Conservation (phyloP, 2,329 filamentous ascomycete species). For the Plectosphaerella plurivora region DNA sequence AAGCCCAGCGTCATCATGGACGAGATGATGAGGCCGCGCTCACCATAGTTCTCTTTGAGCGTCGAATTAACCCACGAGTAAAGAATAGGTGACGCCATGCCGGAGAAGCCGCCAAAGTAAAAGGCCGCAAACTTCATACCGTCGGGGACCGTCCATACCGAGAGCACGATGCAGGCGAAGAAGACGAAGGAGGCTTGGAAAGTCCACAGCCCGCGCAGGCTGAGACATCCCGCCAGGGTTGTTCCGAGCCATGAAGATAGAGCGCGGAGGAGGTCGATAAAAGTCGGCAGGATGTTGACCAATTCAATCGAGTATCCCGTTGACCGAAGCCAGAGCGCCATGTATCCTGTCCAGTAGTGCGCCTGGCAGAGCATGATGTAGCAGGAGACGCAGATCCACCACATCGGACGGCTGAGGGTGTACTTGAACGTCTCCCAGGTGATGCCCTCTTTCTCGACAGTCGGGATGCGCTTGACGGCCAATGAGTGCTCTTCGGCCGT, state of each 20-base stretch:
- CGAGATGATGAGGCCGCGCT: slow-evolving; percentile 24
- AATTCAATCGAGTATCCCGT: slow-evolving; percentile 9
- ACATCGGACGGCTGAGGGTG: slow-evolving; percentile 14
- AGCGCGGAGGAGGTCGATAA: slow-evolving; percentile 18
- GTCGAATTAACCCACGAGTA: slow-evolving; percentile 27
- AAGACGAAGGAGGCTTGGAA: slow-evolving; percentile 18
- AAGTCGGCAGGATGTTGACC: slow-evolving; percentile 14
- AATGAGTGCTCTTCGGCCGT: not conserved
- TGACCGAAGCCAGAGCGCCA: slow-evolving; percentile 12
- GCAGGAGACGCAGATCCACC: slow-evolving; percentile 16
- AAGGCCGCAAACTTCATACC: slow-evolving; percentile 23
- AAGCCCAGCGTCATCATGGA: slow-evolving; percentile 30
- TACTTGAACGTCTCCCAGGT: slow-evolving; percentile 17
- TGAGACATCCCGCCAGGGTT: slow-evolving; percentile 19
- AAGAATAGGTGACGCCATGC: slow-evolving; percentile 23
- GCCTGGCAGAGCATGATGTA: slow-evolving; percentile 16
- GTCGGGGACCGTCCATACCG: slow-evolving; percentile 22
- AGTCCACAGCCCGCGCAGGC: slow-evolving; percentile 20
- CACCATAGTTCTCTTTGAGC: slow-evolving; percentile 24
- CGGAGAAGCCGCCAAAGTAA: slow-evolving; percentile 23
- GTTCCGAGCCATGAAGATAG: slow-evolving; percentile 22
- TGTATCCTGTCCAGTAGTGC: slow-evolving; percentile 15
- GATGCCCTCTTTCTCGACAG: slow-evolving; percentile 14
- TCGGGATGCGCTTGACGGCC: slow-evolving; percentile 4
- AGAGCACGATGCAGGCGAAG: slow-evolving; percentile 21